Evolutionary conservation across 164 flowering plant species (phyloP).

Genomic region (Protea cynaroides): DNA sequence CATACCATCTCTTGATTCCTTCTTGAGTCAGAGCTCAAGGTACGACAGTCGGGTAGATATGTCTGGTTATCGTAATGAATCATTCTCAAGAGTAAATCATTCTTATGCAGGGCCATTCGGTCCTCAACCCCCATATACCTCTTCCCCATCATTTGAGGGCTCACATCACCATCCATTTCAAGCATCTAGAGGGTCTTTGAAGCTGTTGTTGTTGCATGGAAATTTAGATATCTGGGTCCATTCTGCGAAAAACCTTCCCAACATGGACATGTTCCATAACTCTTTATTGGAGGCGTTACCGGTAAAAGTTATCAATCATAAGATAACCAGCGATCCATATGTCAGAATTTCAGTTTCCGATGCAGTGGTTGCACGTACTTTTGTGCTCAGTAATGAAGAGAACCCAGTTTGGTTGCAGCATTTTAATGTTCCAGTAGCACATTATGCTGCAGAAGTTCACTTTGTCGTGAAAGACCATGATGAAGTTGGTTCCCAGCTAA

Average conservation of each 20-base stretch:
- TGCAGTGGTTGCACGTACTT: constrained; percentile 90
- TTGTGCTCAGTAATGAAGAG: constrained; percentile 75
- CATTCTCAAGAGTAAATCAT: constrained; percentile 33
- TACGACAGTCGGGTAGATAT: constrained; percentile 20
- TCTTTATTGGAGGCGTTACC: constrained; percentile 65
- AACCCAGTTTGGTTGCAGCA: constrained; percentile 93
- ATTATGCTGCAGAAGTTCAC: constrained; percentile 72
- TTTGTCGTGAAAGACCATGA: constrained; percentile 89
- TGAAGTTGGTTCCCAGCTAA: constrained; percentile 85
- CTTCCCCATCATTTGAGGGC: constrained; percentile 22
- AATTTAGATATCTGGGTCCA: constrained; percentile 73
- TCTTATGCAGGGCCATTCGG: constrained; percentile 17
- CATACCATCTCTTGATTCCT: too few relatives aligned
- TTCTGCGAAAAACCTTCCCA: constrained; percentile 84
- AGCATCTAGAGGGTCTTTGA: constrained; percentile 54
- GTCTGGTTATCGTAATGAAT: constrained; percentile 36
- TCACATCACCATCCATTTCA: constrained; percentile 34
- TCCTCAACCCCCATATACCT: constrained; percentile 10
- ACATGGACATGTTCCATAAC: constrained; percentile 91
- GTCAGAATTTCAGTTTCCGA: constrained; percentile 53
- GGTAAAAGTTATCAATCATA: constrained; percentile 29
- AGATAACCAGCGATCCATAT: constrained; percentile 94
- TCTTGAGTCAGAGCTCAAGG: constrained; percentile 22
- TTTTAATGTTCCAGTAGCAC: constrained; percentile 88
- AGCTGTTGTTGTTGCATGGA: constrained; percentile 81